Evolutionary conservation across 2,329 filamentous ascomycete species (phyloP).

Genomic region (Raffaelea albimanens): DNA sequence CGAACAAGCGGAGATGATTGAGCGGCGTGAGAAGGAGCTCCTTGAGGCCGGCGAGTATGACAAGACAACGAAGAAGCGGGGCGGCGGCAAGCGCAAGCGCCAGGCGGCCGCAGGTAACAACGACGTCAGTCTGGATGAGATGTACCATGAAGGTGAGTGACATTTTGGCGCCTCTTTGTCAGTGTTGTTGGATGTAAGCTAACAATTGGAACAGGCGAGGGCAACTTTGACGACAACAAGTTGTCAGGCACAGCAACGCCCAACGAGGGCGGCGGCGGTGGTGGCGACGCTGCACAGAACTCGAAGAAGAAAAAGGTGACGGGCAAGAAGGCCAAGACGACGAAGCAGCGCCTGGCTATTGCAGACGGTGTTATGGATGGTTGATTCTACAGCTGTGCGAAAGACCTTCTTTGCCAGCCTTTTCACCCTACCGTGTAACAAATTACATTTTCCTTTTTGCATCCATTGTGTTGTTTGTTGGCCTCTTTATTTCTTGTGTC

Average conservation of each 20-base stretch:
- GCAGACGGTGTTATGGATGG: conserved; percentile 48
- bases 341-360: conserved; percentile 59
- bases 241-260: conserved; percentile 72
- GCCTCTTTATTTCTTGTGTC: background rate
- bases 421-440: background rate
- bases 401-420: background rate
- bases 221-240: conserved; percentile 83
- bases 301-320: conserved; percentile 41
- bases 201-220: conserved; percentile 62
- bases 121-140: conserved; percentile 72
- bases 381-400: background rate
- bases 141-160: conserved; percentile 95
- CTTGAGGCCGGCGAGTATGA: conserved; percentile 61
- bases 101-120: conserved; percentile 25
- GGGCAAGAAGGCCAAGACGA: conserved; percentile 58
- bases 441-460: background rate
- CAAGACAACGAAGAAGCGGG: conserved; percentile 51
- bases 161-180: background rate
- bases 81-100: conserved; percentile 45
- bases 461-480: background rate
- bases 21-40: conserved; percentile 82
- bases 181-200: too few species aligned
- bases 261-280: conserved; percentile 40
- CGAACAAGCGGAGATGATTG: conserved; percentile 88
- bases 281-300: conserved; percentile 34